Conservation (phyloP, 2,329 filamentous ascomycete genomes). For the Sporothrix mexicana region DNA sequence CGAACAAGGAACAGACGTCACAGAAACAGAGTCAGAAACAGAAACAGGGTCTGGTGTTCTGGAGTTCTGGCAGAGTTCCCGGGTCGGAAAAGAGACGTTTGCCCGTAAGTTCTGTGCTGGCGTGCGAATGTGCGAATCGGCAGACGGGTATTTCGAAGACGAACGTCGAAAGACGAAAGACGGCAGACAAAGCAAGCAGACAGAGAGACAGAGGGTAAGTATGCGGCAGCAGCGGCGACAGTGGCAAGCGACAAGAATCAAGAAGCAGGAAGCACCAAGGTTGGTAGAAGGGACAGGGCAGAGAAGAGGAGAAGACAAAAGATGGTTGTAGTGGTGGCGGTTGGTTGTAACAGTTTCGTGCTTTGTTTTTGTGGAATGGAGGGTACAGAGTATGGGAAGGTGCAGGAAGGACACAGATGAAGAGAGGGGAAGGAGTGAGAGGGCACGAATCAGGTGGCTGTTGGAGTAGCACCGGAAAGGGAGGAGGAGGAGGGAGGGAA, state of each 20-base stretch:
- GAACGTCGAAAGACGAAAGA: conserved; percentile 7
- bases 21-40: neutral
- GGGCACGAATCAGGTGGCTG: conserved; percentile 27
- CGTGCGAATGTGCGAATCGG: conserved; percentile 14
- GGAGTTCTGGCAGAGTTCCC: neutral
- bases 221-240: conserved; percentile 7
- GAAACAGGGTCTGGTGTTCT: neutral
- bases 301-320: neutral
- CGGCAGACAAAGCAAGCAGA: conserved; percentile 16
- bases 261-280: neutral
- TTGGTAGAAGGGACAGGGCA: neutral
- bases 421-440: conserved; percentile 11
- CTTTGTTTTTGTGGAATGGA: conserved; percentile 14
- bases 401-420: neutral
- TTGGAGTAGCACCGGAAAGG: conserved; percentile 28
- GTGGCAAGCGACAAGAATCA: conserved; percentile 26
- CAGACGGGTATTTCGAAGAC: conserved; percentile 1
- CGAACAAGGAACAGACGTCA: conserved; percentile 15
- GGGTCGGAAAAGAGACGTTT: neutral
- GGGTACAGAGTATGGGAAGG: conserved; percentile 3
- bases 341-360: conserved; percentile 23
- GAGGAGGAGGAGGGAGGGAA: neutral
- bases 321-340: neutral
- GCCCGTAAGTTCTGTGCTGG: conserved; percentile 11
- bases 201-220: conserved; percentile 1